Base-by-base conservation (phyloP, 495 filamentous ascomycete genomes). In the Cryomyces antarcticus region DNA sequence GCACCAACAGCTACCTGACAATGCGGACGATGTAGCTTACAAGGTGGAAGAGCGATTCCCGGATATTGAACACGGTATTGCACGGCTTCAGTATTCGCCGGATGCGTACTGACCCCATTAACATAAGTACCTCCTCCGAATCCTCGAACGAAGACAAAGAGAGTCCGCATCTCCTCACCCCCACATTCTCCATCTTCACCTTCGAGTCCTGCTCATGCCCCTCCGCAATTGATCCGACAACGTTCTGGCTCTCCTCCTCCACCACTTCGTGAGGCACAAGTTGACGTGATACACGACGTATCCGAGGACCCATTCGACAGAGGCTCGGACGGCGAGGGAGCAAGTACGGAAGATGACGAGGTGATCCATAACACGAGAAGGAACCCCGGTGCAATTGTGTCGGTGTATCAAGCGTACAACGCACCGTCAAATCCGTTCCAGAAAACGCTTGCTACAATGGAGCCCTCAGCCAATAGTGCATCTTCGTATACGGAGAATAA, bases 401-500 rank as follows among this genome's bases (percentile, higher is more conserved):
- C 41, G 5, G 40, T 38, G 13, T 5, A 37, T 7, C 7, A 17
- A 12, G 10, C 36, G 9, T 38, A 38, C 28, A 39, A 35, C 4
- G 37, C 9, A 31, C 47, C 38, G 12, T 12, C 29, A 3, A 61
- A 61, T 38, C 58, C 58, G 3, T 61, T 61, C 41, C 51, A 52
- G 38, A 53, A 40, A 46, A 59, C 57, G 11, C 31, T 61, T 38
- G 57, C 56, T 6, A 55, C 56, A 17, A 55, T 51, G 29, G 57
- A 61, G 38, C 51, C 51, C 7, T 41, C 35, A 6, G 46, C 39
- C 1, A 1, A 12, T 12, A 9, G 3, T n/a, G 24, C 38, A n/a
- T 9, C n/a, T n/a, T 9, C 7, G 27, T 9, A 39, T 9, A 28
- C 10, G 38, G 38, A 28, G 27, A 28, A 9, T 3, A 28, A 9